Evolutionary conservation across 2,329 filamentous ascomycete genomes (phyloP).

Genomic region (Exophiala oligosperma): DNA sequence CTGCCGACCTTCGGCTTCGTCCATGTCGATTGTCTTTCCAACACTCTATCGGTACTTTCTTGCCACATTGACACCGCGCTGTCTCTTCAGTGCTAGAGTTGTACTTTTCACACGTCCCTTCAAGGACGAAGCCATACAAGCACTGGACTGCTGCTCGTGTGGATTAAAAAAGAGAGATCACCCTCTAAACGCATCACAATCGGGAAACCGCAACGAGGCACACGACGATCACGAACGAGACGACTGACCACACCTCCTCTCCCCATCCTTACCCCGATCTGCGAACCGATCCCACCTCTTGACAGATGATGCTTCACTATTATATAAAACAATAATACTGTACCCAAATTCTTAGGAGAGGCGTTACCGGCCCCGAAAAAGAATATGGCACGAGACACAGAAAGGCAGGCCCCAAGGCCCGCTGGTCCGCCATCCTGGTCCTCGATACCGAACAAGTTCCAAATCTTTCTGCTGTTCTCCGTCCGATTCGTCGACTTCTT

Average conservation of each 20-base stretch:
- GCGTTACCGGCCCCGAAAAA: background rate
- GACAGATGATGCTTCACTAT: too few relatives aligned
- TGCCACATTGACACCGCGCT: background rate
- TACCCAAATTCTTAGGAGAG: background rate
- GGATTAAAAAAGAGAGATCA: background rate
- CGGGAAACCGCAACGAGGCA: background rate
- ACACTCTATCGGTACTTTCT: background rate
- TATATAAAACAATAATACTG: background rate
- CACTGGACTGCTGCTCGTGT: conserved; percentile 18
- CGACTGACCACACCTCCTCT: background rate
- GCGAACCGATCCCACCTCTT: too few relatives aligned
- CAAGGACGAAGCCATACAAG: conserved; percentile 4
- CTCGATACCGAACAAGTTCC: conserved; percentile 67
- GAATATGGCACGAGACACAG: conserved; percentile 13
- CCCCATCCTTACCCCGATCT: too few relatives aligned
- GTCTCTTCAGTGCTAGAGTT: background rate
- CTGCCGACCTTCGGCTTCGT: background rate
- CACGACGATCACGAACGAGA: background rate
- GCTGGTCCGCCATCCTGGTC: conserved; percentile 57
- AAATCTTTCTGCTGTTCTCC: conserved; percentile 69
- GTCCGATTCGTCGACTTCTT: conserved; percentile 77
- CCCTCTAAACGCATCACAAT: background rate
- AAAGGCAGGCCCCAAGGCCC: conserved; percentile 9
- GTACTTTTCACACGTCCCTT: background rate
- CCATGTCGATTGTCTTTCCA: background rate